phyloP scores from a whole-genome alignment of 495 filamentous ascomycete species.

The Staphylotrichum tortipilum region DNA sequence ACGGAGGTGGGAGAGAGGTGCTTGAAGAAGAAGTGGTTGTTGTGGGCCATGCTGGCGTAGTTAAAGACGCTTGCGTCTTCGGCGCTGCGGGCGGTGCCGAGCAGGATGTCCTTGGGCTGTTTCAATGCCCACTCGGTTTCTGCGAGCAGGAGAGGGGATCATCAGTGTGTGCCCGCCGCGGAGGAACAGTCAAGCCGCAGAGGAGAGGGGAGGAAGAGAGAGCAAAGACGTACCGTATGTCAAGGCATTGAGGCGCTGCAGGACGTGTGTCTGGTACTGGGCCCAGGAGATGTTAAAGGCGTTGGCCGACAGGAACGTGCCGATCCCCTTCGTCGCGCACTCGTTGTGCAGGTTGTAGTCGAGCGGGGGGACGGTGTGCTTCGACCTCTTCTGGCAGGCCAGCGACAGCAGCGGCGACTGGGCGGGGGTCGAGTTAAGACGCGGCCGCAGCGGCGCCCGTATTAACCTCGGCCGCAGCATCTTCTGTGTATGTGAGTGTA shows the following conservation, averaged over 20 bases:
- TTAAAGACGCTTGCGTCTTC: slow-evolving; percentile 77
- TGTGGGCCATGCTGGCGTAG: slow-evolving; percentile 88
- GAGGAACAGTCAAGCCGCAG: too few relatives aligned
- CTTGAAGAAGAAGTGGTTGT: slow-evolving; percentile 93
- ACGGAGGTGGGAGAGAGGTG: slow-evolving; percentile 38
- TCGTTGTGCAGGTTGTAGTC: slow-evolving; percentile 35
- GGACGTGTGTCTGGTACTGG: slow-evolving; percentile 64
- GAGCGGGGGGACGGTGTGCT: slow-evolving; percentile 54
- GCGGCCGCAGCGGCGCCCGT: slow-evolving; percentile 29
- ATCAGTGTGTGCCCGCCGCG: not conserved
- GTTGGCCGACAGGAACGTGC: slow-evolving; percentile 54
- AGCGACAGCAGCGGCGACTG: slow-evolving; percentile 16
- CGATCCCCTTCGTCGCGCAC: slow-evolving; percentile 48
- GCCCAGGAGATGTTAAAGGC: slow-evolving; percentile 72
- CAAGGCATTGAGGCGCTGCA: slow-evolving; percentile 65
- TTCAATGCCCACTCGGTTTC: slow-evolving; percentile 51
- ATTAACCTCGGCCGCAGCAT: slow-evolving; percentile 41
- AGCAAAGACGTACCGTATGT: slow-evolving; percentile 58
- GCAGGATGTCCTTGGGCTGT: slow-evolving; percentile 56
- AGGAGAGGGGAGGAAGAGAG: not conserved
- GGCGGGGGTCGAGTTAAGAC: slow-evolving; percentile 5
- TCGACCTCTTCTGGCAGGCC: slow-evolving; percentile 11
- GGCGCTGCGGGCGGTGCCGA: slow-evolving; percentile 70
- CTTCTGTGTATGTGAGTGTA: slow-evolving; percentile 8
- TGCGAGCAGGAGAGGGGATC: slow-evolving; percentile 12